Base-by-base conservation (phyloP, 2,329 filamentous ascomycete genomes). In the Purpureocillium takamizusanense region DNA sequence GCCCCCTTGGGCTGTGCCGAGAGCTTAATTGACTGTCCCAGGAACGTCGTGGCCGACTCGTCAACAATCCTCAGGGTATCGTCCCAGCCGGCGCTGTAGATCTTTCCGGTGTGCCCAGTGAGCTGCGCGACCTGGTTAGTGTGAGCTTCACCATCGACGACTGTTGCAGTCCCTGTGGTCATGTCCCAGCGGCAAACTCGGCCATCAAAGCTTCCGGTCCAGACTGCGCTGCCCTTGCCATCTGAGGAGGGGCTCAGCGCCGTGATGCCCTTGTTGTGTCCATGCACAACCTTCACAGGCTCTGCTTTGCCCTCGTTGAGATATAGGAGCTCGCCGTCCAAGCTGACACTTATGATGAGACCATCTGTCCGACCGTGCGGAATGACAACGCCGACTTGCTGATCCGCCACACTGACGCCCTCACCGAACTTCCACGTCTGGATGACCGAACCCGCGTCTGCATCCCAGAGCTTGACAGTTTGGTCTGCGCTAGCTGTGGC, bases 371-470 rank as follows among this genome's bases (percentile, higher is more conserved):
- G 76, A 35, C 84, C 85, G 34, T 78, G 72, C 1, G 89, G 86
- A 80, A 88, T 94, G 9, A 92, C 86, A 6, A 98, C 87, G 37
- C 92, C 92, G 25, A 97, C 86, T 57, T 98, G 92, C 61, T 98
- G 92, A 56, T 95, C 76, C 4, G 74, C 72, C 29, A 95, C 70
- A 55, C 77, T 87, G 44, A 81, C 74, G 13, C 81, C 81, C 31
- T 89, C 83, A 16, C 89, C 88, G 57, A 97, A 76, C 46, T 76
- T 76, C 92, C 92, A 98, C 18, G 77, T 86, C 58, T 94, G 85
- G 7, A 82, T 69, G 15, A 77, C 76, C 55, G 83, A 83, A 27
- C 83, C 86, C 12, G 80, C 71, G 55, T 94, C 86, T 3, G 78
- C 80, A 54, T 97, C 89, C 92, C 92, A 98, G 18, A 95, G 74